Percentiles rank a stretch among this genome's conserved stretches.
Conservation (phyloP, 805 yeast genomes). For the Teunomyces gatunensis region DNA sequence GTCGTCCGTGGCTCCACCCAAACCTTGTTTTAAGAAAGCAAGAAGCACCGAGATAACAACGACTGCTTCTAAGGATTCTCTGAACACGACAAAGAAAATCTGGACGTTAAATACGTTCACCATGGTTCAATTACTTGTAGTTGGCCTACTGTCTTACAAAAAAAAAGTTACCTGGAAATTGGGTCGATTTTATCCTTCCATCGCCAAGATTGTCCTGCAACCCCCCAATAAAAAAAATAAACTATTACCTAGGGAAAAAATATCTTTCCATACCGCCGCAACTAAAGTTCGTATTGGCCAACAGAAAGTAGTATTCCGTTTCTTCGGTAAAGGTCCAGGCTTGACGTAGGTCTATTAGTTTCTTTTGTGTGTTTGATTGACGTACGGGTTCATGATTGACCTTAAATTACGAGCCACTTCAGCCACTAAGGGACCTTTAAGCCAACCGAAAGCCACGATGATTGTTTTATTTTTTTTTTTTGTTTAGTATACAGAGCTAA, state of each 20-base stretch:
- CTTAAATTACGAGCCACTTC: not conserved
- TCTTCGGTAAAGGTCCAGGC: conserved; percentile 1
- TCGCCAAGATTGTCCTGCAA: conserved; percentile 1
- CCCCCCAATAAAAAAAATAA: not conserved
- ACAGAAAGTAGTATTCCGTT: conserved; percentile 1
- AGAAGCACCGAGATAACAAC: conserved; percentile 86
- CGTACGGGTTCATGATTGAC: not conserved
- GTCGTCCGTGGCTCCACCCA: conserved; percentile 55
- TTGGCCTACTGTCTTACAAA: not conserved
- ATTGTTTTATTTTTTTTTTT: not conserved
- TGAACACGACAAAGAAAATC: conserved; percentile 85
- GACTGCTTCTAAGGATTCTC: conserved; percentile 93
- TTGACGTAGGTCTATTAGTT: not conserved
- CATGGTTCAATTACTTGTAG: conserved; percentile 22
- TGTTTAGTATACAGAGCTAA: not conserved
- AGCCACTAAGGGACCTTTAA: not conserved
- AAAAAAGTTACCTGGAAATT: not conserved
- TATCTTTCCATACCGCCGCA: conserved; percentile 1
- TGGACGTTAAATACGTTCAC: conserved; percentile 64
- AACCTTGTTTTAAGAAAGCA: conserved; percentile 88
- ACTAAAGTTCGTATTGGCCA: conserved; percentile 1
- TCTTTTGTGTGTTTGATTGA: not conserved
- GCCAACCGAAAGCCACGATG: not conserved
- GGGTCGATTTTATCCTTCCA: not conserved
- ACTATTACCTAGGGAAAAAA: not conserved